These are phyloP conservation scores for Amorphotheca resinae DNA, from an alignment of 495 filamentous ascomycete genomes.

Conservation along the genomic window DNA sequence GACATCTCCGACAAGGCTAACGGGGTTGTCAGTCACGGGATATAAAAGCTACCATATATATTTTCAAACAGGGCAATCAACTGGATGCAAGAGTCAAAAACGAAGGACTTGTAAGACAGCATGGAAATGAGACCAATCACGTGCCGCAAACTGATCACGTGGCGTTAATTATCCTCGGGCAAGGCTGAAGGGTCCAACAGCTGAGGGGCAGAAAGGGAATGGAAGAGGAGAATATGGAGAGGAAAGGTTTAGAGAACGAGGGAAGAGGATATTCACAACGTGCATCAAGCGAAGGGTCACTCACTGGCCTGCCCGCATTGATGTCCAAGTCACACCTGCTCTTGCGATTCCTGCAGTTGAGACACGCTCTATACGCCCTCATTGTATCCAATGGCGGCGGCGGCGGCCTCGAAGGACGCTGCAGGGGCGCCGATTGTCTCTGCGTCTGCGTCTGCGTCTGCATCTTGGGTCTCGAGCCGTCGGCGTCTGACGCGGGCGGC, in stretches of 20 bases:
- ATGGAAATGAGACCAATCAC: too few species aligned
- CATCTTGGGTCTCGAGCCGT: too few species aligned
- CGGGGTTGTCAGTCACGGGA: not conserved
- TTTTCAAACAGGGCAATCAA: too few species aligned
- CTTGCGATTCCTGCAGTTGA: conserved; percentile 51
- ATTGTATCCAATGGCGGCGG: conserved; percentile 25
- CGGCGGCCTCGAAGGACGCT: conserved; percentile 1
- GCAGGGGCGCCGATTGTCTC: not conserved
- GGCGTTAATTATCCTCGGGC: not conserved
- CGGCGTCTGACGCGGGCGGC: too few species aligned
- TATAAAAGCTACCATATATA: too few species aligned
- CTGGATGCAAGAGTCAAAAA: too few species aligned
- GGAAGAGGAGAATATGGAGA: not conserved
- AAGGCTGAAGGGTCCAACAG: not conserved
- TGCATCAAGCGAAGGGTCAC: not conserved
- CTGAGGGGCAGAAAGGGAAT: not conserved
- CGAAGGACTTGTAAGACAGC: too few species aligned
- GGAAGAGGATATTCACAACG: not conserved
- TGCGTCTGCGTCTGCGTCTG: not conserved
- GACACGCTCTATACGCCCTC: conserved; percentile 48
- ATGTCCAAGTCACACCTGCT: conserved; percentile 52
- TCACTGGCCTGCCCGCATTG: conserved; percentile 16
- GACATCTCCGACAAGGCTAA: conserved; percentile 47
- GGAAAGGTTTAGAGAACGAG: not conserved
- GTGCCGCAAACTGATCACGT: too few species aligned